Evolutionary conservation across 257 asterid genomes (phyloP), one percentile per base, ranked within the genome.

Genomic region (Capsicum rhomboideum): DNA sequence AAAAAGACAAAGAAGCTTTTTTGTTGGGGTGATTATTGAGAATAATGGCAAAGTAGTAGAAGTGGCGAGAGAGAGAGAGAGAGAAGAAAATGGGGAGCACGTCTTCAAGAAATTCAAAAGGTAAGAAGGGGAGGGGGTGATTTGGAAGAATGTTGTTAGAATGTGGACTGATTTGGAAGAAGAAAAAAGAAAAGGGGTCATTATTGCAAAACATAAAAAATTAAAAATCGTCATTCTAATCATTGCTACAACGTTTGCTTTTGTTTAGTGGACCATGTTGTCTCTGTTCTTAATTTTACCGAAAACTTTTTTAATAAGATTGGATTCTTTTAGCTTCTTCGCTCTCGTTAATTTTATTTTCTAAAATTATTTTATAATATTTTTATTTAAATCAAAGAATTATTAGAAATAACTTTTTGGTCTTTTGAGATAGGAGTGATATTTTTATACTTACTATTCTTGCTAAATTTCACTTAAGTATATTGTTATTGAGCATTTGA

Each of bases 191-290:
- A 23, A 16, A 7, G 59, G 82, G 52, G 55, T 28, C 59, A n/a
- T 50, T 72, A 17, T 46, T 18, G 11, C n/a, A 77, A 77, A 77
- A 59, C 83, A 44, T 54, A 66, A 21, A 26, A 50, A 26, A 9
- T 6, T 26, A 23, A 64, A 28, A 42, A 18, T 49, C 40, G 86
- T 86, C 92, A 84, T 78, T 90, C 91, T 90, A 90, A 93, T 90
- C 92, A 94, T 92, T 91, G 88, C 87, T 50, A 26, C 81, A 77
- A 77, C 81, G 63, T 77, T 77, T 77, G 81, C 81, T 77, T 77
- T 83, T 78, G 83, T 87, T 87, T 84, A 10, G 90, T 90, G 93
- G 93, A 92, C 74, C 91, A 50, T 77, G 26, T 75, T 42, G 26
- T 18, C 13, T 23, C 3, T 59, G 8, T 6, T 40, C 34, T 59